Conservation (phyloP, 192 early-diverging fungal genomes). For the Glomus cerebriforme region DNA sequence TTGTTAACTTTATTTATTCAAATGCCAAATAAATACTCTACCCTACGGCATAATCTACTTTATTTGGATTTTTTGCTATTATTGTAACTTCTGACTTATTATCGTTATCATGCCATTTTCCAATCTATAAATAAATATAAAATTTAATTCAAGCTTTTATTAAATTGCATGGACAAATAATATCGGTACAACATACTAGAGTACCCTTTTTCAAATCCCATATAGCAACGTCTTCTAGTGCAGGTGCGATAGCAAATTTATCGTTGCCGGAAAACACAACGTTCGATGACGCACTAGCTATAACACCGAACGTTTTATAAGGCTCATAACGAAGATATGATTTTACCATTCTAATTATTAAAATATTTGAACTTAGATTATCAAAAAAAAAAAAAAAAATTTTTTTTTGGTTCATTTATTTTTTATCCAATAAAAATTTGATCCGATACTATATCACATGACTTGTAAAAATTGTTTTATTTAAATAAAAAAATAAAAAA, state of each 20-base stretch:
- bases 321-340: conserved; percentile 85
- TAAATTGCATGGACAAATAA: neutral
- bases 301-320: conserved; percentile 79
- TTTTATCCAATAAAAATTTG: neutral
- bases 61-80: conserved; percentile 69
- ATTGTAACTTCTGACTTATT: conserved; percentile 87
- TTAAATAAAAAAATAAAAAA: too few species aligned
- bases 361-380: neutral
- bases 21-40: conserved; percentile 25
- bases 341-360: conserved; percentile 56
- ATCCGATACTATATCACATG: neutral
- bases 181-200: conserved; percentile 41
- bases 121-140: conserved; percentile 43
- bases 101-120: conserved; percentile 78
- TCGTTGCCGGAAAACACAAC: conserved; percentile 70
- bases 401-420: neutral
- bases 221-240: conserved; percentile 78
- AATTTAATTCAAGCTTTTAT: too few species aligned
- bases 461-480: too few species aligned
- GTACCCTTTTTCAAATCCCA: conserved; percentile 89
- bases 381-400: neutral
- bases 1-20: neutral
- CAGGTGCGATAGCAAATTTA: conserved; percentile 75
- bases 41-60: conserved; percentile 85
- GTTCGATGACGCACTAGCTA: conserved; percentile 70